Conservation (phyloP, 371 early-diverging fungal genomes). For the Apophysomyces ossiformis region DNA sequence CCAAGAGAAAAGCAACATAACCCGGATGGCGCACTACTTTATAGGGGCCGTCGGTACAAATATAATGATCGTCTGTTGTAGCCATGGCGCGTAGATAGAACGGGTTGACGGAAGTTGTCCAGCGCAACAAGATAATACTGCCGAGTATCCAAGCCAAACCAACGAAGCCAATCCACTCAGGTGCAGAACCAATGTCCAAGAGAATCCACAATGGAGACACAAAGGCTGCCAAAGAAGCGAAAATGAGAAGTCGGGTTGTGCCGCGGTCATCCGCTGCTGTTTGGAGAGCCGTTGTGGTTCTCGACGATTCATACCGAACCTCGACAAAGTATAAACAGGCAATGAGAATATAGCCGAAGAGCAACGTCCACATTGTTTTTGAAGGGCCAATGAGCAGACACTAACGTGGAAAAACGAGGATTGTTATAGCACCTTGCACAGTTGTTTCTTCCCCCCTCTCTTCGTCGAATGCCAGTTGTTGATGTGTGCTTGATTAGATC, state of each 20-base stretch:
- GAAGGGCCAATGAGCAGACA: not conserved
- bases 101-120: conserved; percentile 39
- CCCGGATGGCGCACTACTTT: conserved; percentile 46
- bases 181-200: conserved; percentile 12
- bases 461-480: no score
- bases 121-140: conserved; percentile 30
- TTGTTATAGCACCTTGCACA: no score
- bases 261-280: conserved; percentile 40
- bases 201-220: conserved; percentile 27
- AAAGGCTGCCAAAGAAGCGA: conserved; percentile 18
- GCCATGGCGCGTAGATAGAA: conserved; percentile 45
- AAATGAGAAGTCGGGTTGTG: conserved; percentile 29
- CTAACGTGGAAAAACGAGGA: no score
- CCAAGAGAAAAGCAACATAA: conserved; percentile 38
- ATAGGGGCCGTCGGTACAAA: conserved; percentile 49
- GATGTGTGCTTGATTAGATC: no score
- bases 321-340: conserved; percentile 28
- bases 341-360: conserved; percentile 26
- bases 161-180: conserved; percentile 23
- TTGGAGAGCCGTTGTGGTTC: conserved; percentile 50
- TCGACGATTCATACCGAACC: conserved; percentile 38
- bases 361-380: conserved; percentile 18
- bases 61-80: conserved; percentile 46
- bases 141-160: conserved; percentile 35
- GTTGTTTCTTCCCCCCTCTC: no score